phyloP scores from a whole-genome alignment of 148 eudicot genomes.

The Rhododendron williamsianum region DNA sequence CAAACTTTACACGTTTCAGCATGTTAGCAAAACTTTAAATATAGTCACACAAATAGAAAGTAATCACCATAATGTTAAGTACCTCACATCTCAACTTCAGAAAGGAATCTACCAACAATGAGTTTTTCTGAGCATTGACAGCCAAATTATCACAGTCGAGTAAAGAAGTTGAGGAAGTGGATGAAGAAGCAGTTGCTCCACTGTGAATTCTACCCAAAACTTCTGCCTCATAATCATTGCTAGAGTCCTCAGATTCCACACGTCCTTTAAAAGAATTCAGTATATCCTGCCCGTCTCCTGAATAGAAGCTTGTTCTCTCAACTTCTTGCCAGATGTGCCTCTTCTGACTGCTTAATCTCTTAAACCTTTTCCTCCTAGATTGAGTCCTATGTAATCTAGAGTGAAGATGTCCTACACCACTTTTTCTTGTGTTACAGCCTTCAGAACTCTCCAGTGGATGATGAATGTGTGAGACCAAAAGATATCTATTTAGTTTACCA shows the following conservation, averaged over 20 bases:
- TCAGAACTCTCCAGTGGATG: conserved; percentile 87
- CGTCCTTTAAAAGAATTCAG: conserved; percentile 41
- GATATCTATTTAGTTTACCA: conserved; percentile 63
- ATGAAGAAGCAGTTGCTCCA: conserved; percentile 74
- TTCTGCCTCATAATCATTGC: conserved; percentile 80
- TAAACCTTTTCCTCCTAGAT: conserved; percentile 54
- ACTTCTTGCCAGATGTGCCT: conserved; percentile 71
- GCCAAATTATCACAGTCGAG: conserved; percentile 40
- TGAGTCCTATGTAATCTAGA: conserved; percentile 35
- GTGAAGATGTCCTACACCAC: conserved; percentile 32
- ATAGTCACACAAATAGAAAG: background rate
- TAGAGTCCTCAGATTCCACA: conserved; percentile 58
- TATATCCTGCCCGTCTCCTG: conserved; percentile 72
- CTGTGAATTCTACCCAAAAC: conserved; percentile 53
- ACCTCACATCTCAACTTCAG: conserved; percentile 96
- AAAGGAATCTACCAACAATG: conserved; percentile 60
- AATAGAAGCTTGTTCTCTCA: conserved; percentile 69
- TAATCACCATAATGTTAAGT: conserved; percentile 18
- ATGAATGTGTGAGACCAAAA: conserved; percentile 55
- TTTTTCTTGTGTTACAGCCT: conserved; percentile 44
- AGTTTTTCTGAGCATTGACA: conserved; percentile 38
- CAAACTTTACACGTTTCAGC: background rate
- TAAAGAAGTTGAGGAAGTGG: conserved; percentile 41
- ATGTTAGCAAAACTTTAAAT: background rate
- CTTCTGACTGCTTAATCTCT: conserved; percentile 44